A percentile compares a stretch with the other conserved stretches of the same genome.
These are phyloP conservation scores for Marvania coccoides DNA, from an alignment of 139 green algal genomes.

Conservation along the genomic window DNA sequence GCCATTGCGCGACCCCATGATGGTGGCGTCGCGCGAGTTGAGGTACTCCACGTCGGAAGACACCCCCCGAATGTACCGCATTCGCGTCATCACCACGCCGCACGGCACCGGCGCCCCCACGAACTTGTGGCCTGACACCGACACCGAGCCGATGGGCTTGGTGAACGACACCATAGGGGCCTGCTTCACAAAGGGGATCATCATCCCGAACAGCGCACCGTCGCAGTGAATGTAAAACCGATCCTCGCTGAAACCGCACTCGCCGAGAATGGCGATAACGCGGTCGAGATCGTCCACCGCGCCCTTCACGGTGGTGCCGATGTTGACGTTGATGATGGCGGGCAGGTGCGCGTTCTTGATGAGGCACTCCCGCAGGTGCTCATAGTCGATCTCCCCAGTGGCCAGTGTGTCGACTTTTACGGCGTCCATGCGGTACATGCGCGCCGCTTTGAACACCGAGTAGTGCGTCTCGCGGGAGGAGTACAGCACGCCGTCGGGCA, in stretches of 20 bases:
- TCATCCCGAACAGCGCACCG: slow-evolving; percentile 82
- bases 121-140: slow-evolving; percentile 94
- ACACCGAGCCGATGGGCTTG: slow-evolving; percentile 92
- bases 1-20: slow-evolving; percentile 94
- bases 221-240: slow-evolving; percentile 98
- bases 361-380: slow-evolving; percentile 55
- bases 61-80: slow-evolving; percentile 26
- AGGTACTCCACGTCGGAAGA: slow-evolving; percentile 88
- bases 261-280: slow-evolving; percentile 64
- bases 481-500: slow-evolving; percentile 87
- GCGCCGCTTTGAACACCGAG: slow-evolving; percentile 91
- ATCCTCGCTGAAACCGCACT: slow-evolving; percentile 75
- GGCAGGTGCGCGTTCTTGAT: slow-evolving; percentile 56
- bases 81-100: slow-evolving; percentile 81
- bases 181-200: slow-evolving; percentile 85
- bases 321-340: slow-evolving; percentile 97
- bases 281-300: slow-evolving; percentile 81
- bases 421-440: slow-evolving; percentile 94
- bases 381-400: slow-evolving; percentile 92
- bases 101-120: slow-evolving; percentile 87
- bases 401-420: slow-evolving; percentile 70
- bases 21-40: slow-evolving; percentile 88
- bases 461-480: slow-evolving; percentile 89
- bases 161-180: slow-evolving; percentile 92
- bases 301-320: slow-evolving; percentile 89